Evolutionary conservation across 176 grass and related monocot species (phyloP).

Genomic region (Luzula sylvatica): DNA sequence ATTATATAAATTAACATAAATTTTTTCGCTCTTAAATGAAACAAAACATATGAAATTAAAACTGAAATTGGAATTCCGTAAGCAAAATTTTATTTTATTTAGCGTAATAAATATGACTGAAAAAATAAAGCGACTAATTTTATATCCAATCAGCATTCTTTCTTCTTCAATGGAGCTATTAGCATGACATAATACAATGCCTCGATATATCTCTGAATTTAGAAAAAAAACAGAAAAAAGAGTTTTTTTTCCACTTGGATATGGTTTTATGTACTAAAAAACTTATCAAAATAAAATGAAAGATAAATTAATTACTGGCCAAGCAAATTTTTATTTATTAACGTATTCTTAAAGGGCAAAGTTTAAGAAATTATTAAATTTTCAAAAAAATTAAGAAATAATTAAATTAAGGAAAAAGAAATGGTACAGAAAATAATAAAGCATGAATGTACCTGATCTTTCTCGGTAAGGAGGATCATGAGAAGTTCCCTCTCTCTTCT

Average conservation of each 20-base stretch:
- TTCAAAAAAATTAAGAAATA: not conserved
- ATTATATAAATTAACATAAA: too few relatives aligned
- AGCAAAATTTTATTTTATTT: not conserved
- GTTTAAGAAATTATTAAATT: slow-evolving; percentile 27
- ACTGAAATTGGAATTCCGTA: too few relatives aligned
- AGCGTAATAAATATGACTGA: not conserved
- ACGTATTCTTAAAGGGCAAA: not conserved
- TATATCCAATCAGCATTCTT: too few relatives aligned
- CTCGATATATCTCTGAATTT: slow-evolving; percentile 19
- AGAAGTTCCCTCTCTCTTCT: slow-evolving; percentile 33
- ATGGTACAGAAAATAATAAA: not conserved
- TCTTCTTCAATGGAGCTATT: too few relatives aligned
- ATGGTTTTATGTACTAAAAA: too few relatives aligned
- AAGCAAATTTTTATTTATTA: too few relatives aligned
- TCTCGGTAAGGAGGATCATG: slow-evolving; percentile 38
- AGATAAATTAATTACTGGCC: not conserved
- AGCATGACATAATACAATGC: slow-evolving; percentile 7
- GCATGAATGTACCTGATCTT: slow-evolving; percentile 32
- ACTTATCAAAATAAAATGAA: too few relatives aligned
- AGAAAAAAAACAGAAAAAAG: not conserved
- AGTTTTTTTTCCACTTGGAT: not conserved
- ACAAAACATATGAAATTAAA: too few relatives aligned
- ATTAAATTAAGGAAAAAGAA: not conserved
- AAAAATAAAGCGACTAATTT: not conserved
- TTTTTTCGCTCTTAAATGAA: too few relatives aligned